Evolutionary conservation across 768 basidiomycete genomes (phyloP).

Genomic region (Russula abietina): DNA sequence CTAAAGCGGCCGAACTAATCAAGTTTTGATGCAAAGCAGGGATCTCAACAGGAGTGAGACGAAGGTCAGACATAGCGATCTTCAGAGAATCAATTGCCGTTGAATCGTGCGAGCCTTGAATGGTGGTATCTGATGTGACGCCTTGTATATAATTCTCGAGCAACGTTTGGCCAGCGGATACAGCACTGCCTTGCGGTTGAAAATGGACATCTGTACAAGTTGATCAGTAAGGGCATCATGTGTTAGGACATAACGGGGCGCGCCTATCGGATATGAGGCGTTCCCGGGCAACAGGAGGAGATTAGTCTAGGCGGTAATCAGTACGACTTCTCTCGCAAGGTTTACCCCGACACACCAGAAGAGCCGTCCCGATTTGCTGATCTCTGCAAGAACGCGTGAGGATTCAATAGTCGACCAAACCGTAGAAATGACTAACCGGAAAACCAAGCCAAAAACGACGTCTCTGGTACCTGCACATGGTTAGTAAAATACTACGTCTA

Average conservation of each 20-base stretch:
- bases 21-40: slow-evolving; percentile 59
- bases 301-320: slow-evolving; percentile 35
- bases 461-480: slow-evolving; percentile 51
- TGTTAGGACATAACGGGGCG: not conserved
- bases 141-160: slow-evolving; percentile 70
- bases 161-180: slow-evolving; percentile 47
- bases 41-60: slow-evolving; percentile 54
- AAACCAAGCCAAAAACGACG: slow-evolving; percentile 53
- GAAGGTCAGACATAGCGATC: slow-evolving; percentile 53
- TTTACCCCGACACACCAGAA: slow-evolving; percentile 38
- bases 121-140: slow-evolving; percentile 46
- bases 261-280: slow-evolving; percentile 50
- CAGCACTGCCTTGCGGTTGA: slow-evolving; percentile 48
- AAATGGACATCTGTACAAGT: slow-evolving; percentile 49
- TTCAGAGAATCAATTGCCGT: slow-evolving; percentile 59
- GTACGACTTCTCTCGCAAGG: not conserved
- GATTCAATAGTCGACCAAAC: not conserved
- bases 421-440: slow-evolving; percentile 38
- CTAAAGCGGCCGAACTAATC: slow-evolving; percentile 48
- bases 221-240: not conserved
- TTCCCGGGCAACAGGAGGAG: slow-evolving; percentile 57
- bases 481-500: slow-evolving; percentile 6
- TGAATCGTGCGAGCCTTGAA: slow-evolving; percentile 48
- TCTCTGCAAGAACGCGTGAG: slow-evolving; percentile 24
- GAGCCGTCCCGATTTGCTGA: slow-evolving; percentile 54